Percentiles rank a stretch among this genome's conserved stretches.
These are phyloP conservation scores for Aspergillus carbonarius DNA, from an alignment of 2,329 filamentous ascomycete genomes.

Conservation along the genomic window DNA sequence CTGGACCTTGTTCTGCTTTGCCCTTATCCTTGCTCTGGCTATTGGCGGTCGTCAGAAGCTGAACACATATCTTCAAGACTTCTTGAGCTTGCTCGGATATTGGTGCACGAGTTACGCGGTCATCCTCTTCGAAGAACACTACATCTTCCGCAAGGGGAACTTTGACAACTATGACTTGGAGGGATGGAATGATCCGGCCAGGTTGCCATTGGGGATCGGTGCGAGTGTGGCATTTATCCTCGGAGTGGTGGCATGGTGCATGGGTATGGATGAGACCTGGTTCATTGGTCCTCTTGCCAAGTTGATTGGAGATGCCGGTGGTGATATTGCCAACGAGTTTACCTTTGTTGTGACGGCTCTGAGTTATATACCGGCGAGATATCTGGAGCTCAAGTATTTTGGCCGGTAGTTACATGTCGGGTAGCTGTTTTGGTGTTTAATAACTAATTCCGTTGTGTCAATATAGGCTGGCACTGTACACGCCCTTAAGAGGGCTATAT, in stretches of 20 bases:
- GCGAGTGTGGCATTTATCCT: background rate
- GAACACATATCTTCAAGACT: background rate
- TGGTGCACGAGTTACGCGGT: constrained; percentile 6
- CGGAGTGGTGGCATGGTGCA: constrained; percentile 2
- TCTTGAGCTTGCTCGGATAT: constrained; percentile 3
- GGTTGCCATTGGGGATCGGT: constrained; percentile 2
- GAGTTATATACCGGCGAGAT: background rate
- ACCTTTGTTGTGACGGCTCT: constrained; percentile 1
- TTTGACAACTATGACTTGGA: constrained; percentile 7
- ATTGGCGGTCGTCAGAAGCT: background rate
- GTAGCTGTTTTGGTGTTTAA: background rate
- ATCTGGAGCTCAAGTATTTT: constrained; percentile 1
- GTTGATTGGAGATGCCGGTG: background rate
- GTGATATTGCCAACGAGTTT: constrained; percentile 7
- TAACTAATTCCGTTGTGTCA: too few relatives aligned
- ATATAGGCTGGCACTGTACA: too few relatives aligned
- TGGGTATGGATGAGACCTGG: constrained; percentile 4
- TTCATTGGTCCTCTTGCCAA: constrained; percentile 2
- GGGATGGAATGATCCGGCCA: constrained; percentile 5
- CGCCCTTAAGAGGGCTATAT: too few relatives aligned
- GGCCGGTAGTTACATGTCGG: background rate
- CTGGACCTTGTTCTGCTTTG: constrained; percentile 5
- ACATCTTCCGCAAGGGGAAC: constrained; percentile 4
- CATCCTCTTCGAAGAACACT: constrained; percentile 5
- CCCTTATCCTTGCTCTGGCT: background rate